Conservation (phyloP, 768 basidiomycete genomes). For the Brasilioporus rufonigricans region DNA sequence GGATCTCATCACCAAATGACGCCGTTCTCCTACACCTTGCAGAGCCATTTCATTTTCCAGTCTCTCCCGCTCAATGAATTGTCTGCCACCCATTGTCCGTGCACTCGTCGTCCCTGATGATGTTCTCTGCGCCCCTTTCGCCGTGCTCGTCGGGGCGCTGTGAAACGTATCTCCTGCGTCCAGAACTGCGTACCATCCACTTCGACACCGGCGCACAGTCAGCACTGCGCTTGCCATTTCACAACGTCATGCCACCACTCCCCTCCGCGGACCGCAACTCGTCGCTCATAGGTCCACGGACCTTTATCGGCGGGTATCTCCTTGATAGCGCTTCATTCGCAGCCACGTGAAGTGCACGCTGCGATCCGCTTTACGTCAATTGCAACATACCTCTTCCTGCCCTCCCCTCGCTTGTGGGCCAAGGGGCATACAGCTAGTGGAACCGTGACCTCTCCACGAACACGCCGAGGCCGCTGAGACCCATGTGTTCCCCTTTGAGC, state of each 20-base stretch:
- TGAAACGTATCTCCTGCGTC: conserved; percentile 1
- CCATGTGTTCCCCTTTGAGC: conserved; percentile 12
- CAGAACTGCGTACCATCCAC: conserved; percentile 3
- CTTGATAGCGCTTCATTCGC: conserved; percentile 17
- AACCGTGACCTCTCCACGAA: conserved; percentile 27
- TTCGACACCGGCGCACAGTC: neutral
- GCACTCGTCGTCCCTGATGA: conserved; percentile 18
- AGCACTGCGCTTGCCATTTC: neutral
- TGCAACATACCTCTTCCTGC: conserved; percentile 30
- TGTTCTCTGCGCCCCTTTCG: conserved; percentile 7
- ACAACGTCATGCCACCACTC: too few relatives aligned
- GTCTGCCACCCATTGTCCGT: conserved; percentile 30
- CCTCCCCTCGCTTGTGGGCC: conserved; percentile 30
- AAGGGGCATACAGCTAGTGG: conserved; percentile 20
- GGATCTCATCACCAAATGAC: conserved; percentile 25
- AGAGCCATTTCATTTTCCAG: conserved; percentile 28
- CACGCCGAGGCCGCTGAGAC: conserved; percentile 21
- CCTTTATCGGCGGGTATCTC: conserved; percentile 31
- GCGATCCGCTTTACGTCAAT: conserved; percentile 30
- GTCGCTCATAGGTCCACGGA: too few relatives aligned
- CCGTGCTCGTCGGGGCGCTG: conserved; percentile 22
- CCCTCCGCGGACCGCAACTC: neutral
- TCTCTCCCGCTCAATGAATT: conserved; percentile 26
- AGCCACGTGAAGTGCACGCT: conserved; percentile 19
- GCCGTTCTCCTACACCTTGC: conserved; percentile 22